Evolutionary conservation across 164 flowering plant genomes (phyloP).

Genomic region (Berberis thunbergii): DNA sequence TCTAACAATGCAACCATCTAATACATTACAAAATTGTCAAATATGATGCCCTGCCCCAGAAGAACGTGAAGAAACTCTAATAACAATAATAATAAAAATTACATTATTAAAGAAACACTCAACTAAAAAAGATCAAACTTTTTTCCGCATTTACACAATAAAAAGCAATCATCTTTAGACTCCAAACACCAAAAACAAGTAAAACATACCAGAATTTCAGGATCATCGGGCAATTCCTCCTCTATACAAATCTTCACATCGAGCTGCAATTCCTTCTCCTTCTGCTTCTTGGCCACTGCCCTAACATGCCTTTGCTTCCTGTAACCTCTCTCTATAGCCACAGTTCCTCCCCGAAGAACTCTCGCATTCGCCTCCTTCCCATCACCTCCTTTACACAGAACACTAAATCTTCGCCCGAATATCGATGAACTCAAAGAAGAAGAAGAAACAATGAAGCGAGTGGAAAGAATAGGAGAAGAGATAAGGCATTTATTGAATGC

Average conservation of each 20-base stretch:
- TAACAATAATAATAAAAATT: too few relatives aligned
- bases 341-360: conserved; percentile 9
- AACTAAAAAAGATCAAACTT: too few relatives aligned
- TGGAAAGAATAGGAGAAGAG: neutral
- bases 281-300: conserved; percentile 23
- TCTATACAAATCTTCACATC: conserved; percentile 69
- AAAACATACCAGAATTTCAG: conserved; percentile 51
- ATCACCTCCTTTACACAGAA: conserved; percentile 11
- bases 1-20: too few relatives aligned
- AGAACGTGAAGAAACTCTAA: too few relatives aligned
- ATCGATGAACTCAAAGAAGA: conserved; percentile 15
- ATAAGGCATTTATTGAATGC: conserved; percentile 6
- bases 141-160: neutral
- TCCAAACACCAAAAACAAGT: neutral
- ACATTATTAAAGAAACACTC: too few relatives aligned
- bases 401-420: conserved; percentile 18
- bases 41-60: too few relatives aligned
- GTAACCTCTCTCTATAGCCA: conserved; percentile 24
- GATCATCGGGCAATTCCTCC: conserved; percentile 77
- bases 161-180: neutral
- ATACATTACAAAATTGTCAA: too few relatives aligned
- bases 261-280: conserved; percentile 68
- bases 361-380: conserved; percentile 1
- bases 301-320: conserved; percentile 18
- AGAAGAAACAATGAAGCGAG: conserved; percentile 6